A percentile compares a stretch with the other conserved stretches of the same genome.
Conservation (phyloP, 176 grass and related monocot genomes). For the Leersia perrieri region DNA sequence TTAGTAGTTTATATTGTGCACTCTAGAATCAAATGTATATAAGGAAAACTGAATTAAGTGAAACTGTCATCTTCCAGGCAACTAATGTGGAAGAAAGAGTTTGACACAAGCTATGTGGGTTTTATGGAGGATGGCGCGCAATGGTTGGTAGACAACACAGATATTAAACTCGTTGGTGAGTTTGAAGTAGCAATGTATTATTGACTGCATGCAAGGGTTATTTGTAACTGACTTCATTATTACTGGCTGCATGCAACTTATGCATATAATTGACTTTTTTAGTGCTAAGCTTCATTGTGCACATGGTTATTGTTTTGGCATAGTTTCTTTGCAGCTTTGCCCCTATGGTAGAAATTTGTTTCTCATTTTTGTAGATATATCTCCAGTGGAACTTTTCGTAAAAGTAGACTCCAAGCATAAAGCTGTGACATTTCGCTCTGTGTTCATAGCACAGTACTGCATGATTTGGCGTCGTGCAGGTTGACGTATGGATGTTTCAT, state of each 20-base stretch:
- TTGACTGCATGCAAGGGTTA: neutral
- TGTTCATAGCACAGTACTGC: neutral
- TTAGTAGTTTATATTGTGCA: neutral
- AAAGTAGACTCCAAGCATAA: neutral
- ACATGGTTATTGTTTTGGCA: neutral
- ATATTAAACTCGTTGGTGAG: slow-evolving; percentile 61
- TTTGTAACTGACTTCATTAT: neutral
- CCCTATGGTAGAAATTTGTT: too few species aligned
- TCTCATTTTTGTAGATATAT: neutral
- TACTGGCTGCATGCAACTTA: neutral
- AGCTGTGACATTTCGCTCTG: neutral
- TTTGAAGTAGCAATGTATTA: slow-evolving; percentile 17
- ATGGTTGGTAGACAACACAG: slow-evolving; percentile 63
- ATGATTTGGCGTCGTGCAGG: neutral
- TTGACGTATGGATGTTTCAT: neutral
- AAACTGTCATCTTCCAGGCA: slow-evolving; percentile 25
- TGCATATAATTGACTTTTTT: too few species aligned
- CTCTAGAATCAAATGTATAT: neutral
- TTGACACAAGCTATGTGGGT: slow-evolving; percentile 47
- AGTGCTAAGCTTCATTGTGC: neutral
- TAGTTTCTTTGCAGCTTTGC: neutral
- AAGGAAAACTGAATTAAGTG: neutral
- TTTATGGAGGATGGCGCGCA: slow-evolving; percentile 60
- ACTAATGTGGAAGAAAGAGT: slow-evolving; percentile 65
- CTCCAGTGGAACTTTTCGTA: neutral